phyloP scores from a whole-genome alignment of 306 rosid species.

The Vigna radiata region DNA sequence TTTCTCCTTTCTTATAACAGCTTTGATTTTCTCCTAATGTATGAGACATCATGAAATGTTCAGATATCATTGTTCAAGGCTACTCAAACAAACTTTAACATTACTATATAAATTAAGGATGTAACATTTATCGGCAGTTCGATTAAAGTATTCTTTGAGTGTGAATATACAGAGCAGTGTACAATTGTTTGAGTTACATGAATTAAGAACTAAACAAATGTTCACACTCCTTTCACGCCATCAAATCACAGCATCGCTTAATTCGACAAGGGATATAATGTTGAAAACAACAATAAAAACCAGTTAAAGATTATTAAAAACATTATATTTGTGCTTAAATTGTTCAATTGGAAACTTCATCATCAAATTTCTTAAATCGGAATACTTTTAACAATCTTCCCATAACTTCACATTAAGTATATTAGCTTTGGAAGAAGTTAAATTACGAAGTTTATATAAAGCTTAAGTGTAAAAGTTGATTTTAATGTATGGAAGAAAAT shows the following conservation, averaged over 20 bases:
- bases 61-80: neutral
- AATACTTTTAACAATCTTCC: neutral
- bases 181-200: neutral
- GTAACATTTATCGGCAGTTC: neutral
- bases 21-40: neutral
- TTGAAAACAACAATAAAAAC: neutral
- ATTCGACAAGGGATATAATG: neutral
- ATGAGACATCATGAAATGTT: neutral
- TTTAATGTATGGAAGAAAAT: neutral
- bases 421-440: too few species aligned
- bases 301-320: neutral
- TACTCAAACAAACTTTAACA: neutral
- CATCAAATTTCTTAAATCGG: constrained; percentile 19
- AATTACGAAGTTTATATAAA: too few species aligned
- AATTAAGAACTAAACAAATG: constrained; percentile 5
- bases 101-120: neutral
- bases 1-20: neutral
- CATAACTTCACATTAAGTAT: too few species aligned
- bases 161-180: neutral
- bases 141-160: neutral
- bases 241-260: neutral
- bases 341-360: constrained; percentile 16
- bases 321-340: neutral
- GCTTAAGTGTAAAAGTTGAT: neutral
- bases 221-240: neutral